phyloP scores from a whole-genome alignment of 306 rosid species.

The Glycine soja region DNA sequence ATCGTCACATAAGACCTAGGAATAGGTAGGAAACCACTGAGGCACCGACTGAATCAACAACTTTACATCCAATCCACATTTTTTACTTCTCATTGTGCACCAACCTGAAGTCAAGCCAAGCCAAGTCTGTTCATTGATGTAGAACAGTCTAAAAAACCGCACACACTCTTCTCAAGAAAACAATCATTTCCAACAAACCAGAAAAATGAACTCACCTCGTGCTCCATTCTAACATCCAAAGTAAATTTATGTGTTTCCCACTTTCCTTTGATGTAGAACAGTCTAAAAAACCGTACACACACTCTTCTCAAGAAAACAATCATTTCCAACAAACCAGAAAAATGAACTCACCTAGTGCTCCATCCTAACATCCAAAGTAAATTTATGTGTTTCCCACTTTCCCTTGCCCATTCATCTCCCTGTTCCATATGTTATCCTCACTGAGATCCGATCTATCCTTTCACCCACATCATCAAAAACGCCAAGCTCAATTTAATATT shows the following conservation, averaged over 20 bases:
- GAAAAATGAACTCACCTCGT: background rate
- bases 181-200: background rate
- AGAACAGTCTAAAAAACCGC: background rate
- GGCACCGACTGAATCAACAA: background rate
- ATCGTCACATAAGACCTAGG: background rate
- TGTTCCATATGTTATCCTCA: background rate
- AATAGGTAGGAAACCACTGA: background rate
- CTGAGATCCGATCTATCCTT: background rate
- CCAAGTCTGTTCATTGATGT: background rate
- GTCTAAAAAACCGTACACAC: background rate
- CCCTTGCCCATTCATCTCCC: background rate
- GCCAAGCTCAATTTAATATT: background rate
- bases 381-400: background rate
- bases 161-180: background rate
- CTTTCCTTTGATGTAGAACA: background rate
- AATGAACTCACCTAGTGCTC: background rate
- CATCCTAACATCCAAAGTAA: background rate
- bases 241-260: background rate
- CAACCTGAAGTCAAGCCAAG: background rate
- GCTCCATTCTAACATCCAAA: conserved; percentile 15
- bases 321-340: conserved; percentile 2
- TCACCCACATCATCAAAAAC: background rate
- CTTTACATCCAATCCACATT: conserved; percentile 12
- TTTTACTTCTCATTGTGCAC: background rate
- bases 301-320: background rate